phyloP scores from a whole-genome alignment of 2,329 filamentous ascomycete species.

The Pseudogymnoascus sp. region DNA sequence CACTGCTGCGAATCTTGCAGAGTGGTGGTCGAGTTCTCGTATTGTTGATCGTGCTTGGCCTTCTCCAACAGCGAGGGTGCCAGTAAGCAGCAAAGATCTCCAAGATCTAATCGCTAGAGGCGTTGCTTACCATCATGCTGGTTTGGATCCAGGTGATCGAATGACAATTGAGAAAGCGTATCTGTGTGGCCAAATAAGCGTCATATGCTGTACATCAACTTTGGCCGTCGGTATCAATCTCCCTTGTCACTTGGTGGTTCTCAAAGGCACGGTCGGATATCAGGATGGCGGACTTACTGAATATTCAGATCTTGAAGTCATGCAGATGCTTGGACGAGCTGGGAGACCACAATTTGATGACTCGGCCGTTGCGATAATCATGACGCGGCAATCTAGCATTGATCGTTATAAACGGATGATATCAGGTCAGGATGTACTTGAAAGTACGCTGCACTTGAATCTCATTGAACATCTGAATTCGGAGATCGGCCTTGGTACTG shows the following conservation, averaged over 20 bases:
- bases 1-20: conserved; percentile 59
- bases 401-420: conserved; percentile 64
- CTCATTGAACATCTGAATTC: conserved; percentile 79
- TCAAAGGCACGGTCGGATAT: conserved; percentile 69
- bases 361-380: conserved; percentile 67
- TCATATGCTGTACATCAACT: conserved; percentile 84
- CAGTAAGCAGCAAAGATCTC: conserved; percentile 51
- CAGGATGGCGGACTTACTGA: conserved; percentile 54
- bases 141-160: conserved; percentile 57
- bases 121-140: conserved; percentile 77
- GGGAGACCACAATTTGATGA: conserved; percentile 77
- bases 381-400: conserved; percentile 60
- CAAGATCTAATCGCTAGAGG: conserved; percentile 42
- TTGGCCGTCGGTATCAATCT: conserved; percentile 77
- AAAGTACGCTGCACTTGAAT: conserved; percentile 71
- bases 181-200: conserved; percentile 59
- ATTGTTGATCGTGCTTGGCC: conserved; percentile 53
- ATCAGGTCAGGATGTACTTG: conserved; percentile 62
- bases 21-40: conserved; percentile 50
- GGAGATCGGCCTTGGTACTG: conserved; percentile 68
- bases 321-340: conserved; percentile 84
- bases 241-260: conserved; percentile 72
- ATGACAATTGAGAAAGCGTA: conserved; percentile 58
- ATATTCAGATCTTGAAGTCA: conserved; percentile 74
- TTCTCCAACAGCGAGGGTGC: conserved; percentile 41